Conservation (phyloP, 345 rosid species). For the Capsella bursapastoris region DNA sequence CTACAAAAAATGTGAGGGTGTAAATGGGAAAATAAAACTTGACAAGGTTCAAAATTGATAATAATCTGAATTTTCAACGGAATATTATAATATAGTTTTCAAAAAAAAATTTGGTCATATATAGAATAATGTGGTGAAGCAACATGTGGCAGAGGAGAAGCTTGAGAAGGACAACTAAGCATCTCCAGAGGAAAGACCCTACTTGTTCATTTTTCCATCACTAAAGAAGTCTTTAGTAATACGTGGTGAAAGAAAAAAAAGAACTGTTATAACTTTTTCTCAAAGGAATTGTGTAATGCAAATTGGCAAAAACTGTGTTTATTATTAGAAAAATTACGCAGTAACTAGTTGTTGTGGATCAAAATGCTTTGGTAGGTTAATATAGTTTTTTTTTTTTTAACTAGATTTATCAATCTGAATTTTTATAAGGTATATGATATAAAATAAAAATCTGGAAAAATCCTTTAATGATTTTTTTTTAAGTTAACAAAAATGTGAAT, state of each 20-base stretch:
- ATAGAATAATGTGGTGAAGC: background rate
- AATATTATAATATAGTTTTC: background rate
- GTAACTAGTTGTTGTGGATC: too few species aligned
- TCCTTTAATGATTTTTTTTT: too few species aligned
- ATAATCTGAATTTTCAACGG: background rate
- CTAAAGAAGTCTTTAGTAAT: background rate
- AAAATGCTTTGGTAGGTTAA: too few species aligned
- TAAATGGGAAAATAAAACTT: background rate
- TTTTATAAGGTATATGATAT: too few species aligned
- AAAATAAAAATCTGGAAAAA: too few species aligned
- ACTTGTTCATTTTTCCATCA: conserved; percentile 21
- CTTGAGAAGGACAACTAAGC: conserved; percentile 4
- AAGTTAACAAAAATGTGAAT: too few species aligned
- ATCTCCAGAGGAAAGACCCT: background rate
- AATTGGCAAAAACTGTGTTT: background rate
- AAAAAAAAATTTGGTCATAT: background rate
- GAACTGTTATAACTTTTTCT: background rate
- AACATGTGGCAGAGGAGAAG: conserved; percentile 27
- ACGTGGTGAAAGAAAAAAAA: background rate
- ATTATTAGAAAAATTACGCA: too few species aligned
- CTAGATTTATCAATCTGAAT: too few species aligned
- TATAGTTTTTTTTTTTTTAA: too few species aligned
- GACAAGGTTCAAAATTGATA: conserved; percentile 1
- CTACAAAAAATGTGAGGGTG: background rate
- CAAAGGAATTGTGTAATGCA: background rate